These are phyloP conservation scores for Solanum tarijense DNA, from an alignment of 257 asterid genomes.

Conservation along the genomic window DNA sequence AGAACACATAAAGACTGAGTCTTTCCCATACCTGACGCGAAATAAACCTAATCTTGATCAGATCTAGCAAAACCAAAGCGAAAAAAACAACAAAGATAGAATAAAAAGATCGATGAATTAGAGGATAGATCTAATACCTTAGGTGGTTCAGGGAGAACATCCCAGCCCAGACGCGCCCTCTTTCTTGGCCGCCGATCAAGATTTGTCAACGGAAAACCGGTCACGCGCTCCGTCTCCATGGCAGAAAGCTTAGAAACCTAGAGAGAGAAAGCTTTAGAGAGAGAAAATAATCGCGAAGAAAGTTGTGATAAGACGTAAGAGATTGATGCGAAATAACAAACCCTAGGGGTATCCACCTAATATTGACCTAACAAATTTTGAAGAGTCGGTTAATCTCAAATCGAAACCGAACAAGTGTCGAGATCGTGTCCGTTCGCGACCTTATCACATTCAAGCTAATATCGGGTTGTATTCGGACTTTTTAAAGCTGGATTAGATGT, in stretches of 20 bases:
- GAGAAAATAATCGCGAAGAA: not conserved
- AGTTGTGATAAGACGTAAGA: not conserved
- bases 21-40: slow-evolving; percentile 28
- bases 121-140: slow-evolving; percentile 43
- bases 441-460: not conserved
- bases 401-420: slow-evolving; percentile 44
- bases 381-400: slow-evolving; percentile 7
- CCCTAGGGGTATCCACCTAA: slow-evolving; percentile 1
- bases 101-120: not conserved
- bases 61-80: slow-evolving; percentile 36
- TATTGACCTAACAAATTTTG: slow-evolving; percentile 24
- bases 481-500: not conserved
- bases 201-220: slow-evolving; percentile 42
- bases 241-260: slow-evolving; percentile 9
- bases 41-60: slow-evolving; percentile 16
- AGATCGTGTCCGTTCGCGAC: not conserved
- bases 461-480: not conserved
- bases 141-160: slow-evolving; percentile 57
- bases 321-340: not conserved
- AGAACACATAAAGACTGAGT: not conserved
- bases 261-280: slow-evolving; percentile 5
- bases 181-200: slow-evolving; percentile 80
- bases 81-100: not conserved
- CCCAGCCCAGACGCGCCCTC: slow-evolving; percentile 89
- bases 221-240: slow-evolving; percentile 95